Evolutionary conservation across 371 early-diverging fungal species (phyloP), one percentile per base, ranked within the genome.

Genomic region (Mucor lusitanicus): DNA sequence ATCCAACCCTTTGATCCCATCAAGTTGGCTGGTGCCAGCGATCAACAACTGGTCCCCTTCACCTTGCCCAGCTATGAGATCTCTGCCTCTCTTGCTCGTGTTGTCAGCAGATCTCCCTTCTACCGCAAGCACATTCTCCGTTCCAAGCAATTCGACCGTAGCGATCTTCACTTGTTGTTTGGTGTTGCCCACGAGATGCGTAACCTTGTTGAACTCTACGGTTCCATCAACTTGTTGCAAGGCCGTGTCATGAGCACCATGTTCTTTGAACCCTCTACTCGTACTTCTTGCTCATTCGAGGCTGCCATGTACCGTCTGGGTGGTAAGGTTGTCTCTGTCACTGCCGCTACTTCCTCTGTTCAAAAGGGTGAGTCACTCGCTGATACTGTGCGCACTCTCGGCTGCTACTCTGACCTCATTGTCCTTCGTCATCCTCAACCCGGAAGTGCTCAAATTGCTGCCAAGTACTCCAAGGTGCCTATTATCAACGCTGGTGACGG

Each of bases 401-500:
- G 90, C 7, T 90, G 92, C 70, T 98, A 98, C 76, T 91, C 94
- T 61, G 98, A 98, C 74, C 72, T 91, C 40, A 92, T 97, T 66
- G 90, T 95, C 9, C 87, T 98, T 71, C 92, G 99, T 59, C 99
- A 98, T 79, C 97, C 97, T 60, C 89, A 92, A 66, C 91, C 92
- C 32, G 98, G 97, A 48, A 89, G 90, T 64, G 94, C 91, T 35
- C 78, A 88, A 63, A 71, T 85, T 30, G 98, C 96, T 33, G 93
- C 97, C 65, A 95, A 94, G 81, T 91, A 87, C 80, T 88, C 93
- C 59, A 91, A 89, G 80, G 91, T 96, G 12, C 98, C 97, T 19
- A 86, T 99, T 40, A 93, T 99, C 81, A 97, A 97, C 74, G 98
- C 97, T 54, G 97, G 99, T 68, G 98, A 97, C 76, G 99, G 99